Base-by-base conservation (phyloP, 2,329 filamentous ascomycete genomes). In the Trichothecium sympodiale region DNA sequence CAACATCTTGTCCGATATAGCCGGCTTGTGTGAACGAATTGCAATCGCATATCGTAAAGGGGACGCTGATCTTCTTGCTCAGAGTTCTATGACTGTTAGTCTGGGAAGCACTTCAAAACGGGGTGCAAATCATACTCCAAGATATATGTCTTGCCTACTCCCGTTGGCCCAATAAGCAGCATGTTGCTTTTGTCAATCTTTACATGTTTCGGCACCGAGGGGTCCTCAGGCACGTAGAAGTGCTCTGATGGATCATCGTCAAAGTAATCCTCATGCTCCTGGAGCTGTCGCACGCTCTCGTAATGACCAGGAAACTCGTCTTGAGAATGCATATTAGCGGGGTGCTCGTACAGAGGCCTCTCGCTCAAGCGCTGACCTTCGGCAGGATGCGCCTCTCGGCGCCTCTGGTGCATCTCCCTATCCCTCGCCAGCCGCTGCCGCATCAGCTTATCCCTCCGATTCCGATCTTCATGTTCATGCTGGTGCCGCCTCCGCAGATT, bases 1-100 rank as follows among this genome's bases (percentile, higher is more conserved):
- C 91, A n/a, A 89, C 89, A 53, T 98, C 91, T 53, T 96, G 89
- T 20, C 91, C 91, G 46, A 98, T 95, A 50, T 98, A 98, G 17
- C 91, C 89, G 4, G 89, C 89, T 60, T 95, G 89, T 0, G 89
- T 96, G 44, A 96, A 87, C 5, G 88, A 84, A 34, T 91, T 95
- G 57, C 89, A 96, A 58, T 96, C 89, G 41, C 85, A 89, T 59
- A 94, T 94, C 42, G 84, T 87, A 52, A 95, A 94, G 0, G 91
- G 91, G 0, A 96, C 87, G 41, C 91, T 89, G n/a, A 98, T 73
- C 35, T 91, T 81, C 50, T 87, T 81, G 46, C 89, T 91, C 28
- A 96, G 64, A 0, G 89, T 96, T 58, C 88, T 93, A 36, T 2
- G n/a, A 48, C 28, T 34, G 28, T 57, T 16, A 25, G 16, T 25